Conservation (phyloP, 139 green algal genomes). For the Parachlorella kessleri region DNA sequence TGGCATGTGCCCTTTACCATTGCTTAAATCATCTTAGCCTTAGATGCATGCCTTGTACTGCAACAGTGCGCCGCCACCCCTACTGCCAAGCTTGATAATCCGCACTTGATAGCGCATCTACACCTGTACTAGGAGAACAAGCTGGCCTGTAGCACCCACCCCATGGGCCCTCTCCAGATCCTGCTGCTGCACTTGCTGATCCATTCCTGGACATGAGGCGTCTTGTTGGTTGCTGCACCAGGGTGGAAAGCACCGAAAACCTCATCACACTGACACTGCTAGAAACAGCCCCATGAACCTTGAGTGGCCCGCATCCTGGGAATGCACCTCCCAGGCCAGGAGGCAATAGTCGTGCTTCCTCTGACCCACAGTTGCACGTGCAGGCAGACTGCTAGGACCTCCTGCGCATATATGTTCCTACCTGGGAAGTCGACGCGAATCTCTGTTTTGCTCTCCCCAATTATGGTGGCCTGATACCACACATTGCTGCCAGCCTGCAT, state of each 20-base stretch:
- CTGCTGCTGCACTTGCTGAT: slow-evolving; percentile 34
- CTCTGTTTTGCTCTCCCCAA: slow-evolving; percentile 20
- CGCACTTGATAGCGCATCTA: too few relatives aligned
- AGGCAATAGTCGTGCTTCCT: too few relatives aligned
- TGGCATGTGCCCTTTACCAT: too few relatives aligned
- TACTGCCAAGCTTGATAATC: too few relatives aligned
- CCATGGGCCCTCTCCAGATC: slow-evolving; percentile 35
- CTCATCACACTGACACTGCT: neutral
- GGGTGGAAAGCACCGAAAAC: neutral
- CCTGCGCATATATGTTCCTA: neutral
- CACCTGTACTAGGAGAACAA: too few relatives aligned
- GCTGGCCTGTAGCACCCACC: too few relatives aligned
- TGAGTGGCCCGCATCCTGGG: neutral
- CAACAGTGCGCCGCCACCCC: too few relatives aligned
- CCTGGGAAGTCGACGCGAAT: slow-evolving; percentile 32
- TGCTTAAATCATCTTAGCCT: too few relatives aligned
- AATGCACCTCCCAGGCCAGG: too few relatives aligned
- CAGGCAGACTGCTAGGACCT: too few relatives aligned
- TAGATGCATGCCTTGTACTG: too few relatives aligned
- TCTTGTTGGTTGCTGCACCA: slow-evolving; percentile 14
- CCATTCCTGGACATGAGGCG: slow-evolving; percentile 19
- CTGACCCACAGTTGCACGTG: too few relatives aligned
- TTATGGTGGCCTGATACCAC: slow-evolving; percentile 33
- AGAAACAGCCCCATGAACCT: neutral
- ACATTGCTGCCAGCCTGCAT: slow-evolving; percentile 20